Percentiles rank a stretch among this genome's conserved stretches.
Evolutionary conservation across 768 basidiomycete genomes (phyloP).

Genomic region (Russula foetens): DNA sequence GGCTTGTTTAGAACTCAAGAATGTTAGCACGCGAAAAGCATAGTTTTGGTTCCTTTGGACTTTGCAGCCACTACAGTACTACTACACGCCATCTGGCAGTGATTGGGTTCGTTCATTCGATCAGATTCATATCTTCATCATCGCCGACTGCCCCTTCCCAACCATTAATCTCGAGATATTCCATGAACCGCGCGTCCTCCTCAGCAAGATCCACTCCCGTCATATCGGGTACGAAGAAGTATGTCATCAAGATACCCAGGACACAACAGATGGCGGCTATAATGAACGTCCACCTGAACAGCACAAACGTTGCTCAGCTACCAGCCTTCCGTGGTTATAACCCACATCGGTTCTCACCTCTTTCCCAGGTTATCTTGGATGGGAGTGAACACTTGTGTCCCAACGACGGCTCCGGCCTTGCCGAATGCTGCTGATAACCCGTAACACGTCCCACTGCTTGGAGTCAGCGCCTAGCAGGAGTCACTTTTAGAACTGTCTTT

Average conservation of each 20-base stretch:
- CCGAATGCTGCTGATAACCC: slow-evolving; percentile 61
- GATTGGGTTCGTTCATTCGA: no score
- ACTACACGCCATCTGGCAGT: no score
- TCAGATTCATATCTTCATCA: no score
- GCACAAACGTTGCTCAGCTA: background rate
- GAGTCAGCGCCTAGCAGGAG: background rate
- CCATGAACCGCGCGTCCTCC: no score
- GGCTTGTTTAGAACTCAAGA: no score
- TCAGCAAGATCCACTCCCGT: no score
- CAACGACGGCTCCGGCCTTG: slow-evolving; percentile 65
- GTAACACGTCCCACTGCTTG: slow-evolving; percentile 53
- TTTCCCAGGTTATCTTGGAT: slow-evolving; percentile 60
- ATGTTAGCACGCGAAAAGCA: no score
- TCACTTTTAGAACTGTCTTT: slow-evolving; percentile 1
- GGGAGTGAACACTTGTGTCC: slow-evolving; percentile 63
- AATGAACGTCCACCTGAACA: slow-evolving; percentile 54
- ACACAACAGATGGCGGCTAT: slow-evolving; percentile 60
- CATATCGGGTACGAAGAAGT: no score
- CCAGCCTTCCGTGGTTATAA: background rate
- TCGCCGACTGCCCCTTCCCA: no score
- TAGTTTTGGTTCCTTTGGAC: no score
- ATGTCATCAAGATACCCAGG: slow-evolving; percentile 49
- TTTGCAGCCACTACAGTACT: no score
- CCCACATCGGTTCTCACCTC: slow-evolving; percentile 32
- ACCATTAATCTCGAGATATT: no score